Evolutionary conservation across 148 eudicot genomes (phyloP).

Genomic region (Silene conica): DNA sequence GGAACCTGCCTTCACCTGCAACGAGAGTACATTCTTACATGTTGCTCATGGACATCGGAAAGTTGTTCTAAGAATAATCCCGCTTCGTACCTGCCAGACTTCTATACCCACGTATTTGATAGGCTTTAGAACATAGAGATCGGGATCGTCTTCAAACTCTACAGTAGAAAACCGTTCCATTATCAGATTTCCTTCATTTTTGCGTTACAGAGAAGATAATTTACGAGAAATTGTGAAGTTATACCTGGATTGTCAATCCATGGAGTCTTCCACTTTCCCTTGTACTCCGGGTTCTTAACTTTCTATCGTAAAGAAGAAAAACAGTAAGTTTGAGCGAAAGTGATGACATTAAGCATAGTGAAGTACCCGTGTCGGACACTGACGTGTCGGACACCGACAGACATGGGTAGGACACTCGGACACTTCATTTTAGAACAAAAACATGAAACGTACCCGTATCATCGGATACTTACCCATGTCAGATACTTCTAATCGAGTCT

Average conservation of each 20-base stretch:
- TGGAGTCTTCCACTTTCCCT: constrained; percentile 96
- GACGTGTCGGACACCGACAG: too few species aligned
- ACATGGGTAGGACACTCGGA: too few species aligned
- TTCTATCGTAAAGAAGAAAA: constrained; percentile 39
- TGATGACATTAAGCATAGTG: too few species aligned
- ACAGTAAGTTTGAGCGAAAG: background rate
- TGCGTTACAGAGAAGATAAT: background rate
- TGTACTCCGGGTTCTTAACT: constrained; percentile 87
- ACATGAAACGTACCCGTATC: too few species aligned
- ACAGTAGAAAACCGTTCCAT: constrained; percentile 10
- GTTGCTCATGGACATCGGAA: constrained; percentile 2
- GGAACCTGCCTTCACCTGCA: constrained; percentile 93
- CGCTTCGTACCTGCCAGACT: constrained; percentile 81
- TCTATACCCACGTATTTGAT: constrained; percentile 92
- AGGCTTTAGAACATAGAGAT: constrained; percentile 86
- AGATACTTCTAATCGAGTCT: too few species aligned
- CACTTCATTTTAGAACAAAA: too few species aligned
- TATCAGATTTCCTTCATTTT: background rate
- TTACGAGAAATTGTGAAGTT: background rate
- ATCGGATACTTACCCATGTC: too few species aligned
- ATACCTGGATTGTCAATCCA: constrained; percentile 98
- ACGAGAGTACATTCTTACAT: background rate
- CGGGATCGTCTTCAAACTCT: constrained; percentile 97
- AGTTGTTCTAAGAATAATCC: background rate
- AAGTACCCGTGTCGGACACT: too few species aligned